Base-by-base conservation (phyloP, 2,329 filamentous ascomycete genomes). In the Dactylellina parvicollis region DNA sequence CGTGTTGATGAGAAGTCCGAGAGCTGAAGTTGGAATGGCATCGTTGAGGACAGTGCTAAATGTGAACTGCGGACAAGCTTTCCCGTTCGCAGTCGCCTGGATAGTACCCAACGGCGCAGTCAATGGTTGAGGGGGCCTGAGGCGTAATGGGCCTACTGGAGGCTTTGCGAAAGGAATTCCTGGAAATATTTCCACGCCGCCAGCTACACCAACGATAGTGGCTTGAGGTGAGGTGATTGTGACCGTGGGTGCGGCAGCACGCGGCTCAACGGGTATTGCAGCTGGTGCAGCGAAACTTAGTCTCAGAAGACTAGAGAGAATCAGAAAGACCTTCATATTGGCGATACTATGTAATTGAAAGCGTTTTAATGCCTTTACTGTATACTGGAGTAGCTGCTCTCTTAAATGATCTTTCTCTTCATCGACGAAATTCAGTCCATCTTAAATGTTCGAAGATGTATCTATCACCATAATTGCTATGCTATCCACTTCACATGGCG, bases 1-100 rank as follows among this genome's bases (percentile, higher is more conserved):
- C 0, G 84, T 81, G 75, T 86, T 81, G n/a, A 85, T 69, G 1
- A 90, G 75, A 7, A 83, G 77, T 0, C 84, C 85, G 0, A 88
- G 75, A 0, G 86, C 79, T 5, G 83, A 78, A 0, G 80, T 76
- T 0, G 86, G 78, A 14, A 82, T 79, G 9, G 78, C 76, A 57
- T 81, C 80, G 4, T 79, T 78, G 0, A 79, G 78, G 22, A 81
- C 83, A 4, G 84, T 83, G 9, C 86, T 86, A 75, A 89, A 83
- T 75, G 86, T 83, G 81, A 92, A 89, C 78, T 93, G 90, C 0
- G 91, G 90, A 76, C 91, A 95, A 7, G 89, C 84, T 7, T 83
- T 84, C 0, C 88, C 84, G 16, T 80, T 76, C 0, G 84, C 84
- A 0, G 86, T 88, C 0, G 88, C 89, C 38, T 87, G 83, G 36